phyloP scores from a whole-genome alignment of 805 yeast genomes.

The Lipomyces starkeyi region DNA sequence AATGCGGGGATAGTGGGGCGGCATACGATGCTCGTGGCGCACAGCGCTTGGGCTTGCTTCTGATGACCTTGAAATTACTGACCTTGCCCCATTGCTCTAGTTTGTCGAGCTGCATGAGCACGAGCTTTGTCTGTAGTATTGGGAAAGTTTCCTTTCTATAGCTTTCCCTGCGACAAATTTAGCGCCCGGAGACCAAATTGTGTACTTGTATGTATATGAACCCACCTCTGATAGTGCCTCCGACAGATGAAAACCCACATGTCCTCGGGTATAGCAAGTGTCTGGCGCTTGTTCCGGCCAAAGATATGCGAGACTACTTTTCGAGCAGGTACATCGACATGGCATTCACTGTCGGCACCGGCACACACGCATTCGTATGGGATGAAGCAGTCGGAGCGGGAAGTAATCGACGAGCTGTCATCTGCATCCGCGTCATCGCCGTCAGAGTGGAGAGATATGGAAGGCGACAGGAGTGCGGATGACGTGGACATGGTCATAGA shows the following conservation, averaged over 20 bases:
- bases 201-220: neutral
- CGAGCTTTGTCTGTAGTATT: constrained; percentile 29
- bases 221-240: constrained; percentile 33
- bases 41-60: constrained; percentile 7
- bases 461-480: neutral
- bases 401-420: neutral
- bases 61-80: constrained; percentile 19
- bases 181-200: neutral
- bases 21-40: neutral
- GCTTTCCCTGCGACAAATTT: constrained; percentile 20
- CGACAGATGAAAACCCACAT: constrained; percentile 36
- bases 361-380: constrained; percentile 17
- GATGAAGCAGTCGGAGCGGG: neutral
- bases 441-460: constrained; percentile 7
- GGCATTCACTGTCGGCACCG: constrained; percentile 16
- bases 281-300: constrained; percentile 39
- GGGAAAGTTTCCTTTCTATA: constrained; percentile 34
- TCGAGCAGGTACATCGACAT: constrained; percentile 26
- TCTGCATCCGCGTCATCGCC: neutral
- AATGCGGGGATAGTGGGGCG: neutral
- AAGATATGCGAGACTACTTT: constrained; percentile 39
- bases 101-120: constrained; percentile 30
- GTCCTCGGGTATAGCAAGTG: constrained; percentile 32
- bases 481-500: neutral
- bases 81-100: constrained; percentile 36